These are phyloP conservation scores for Globisporangium carolinianum DNA, from an alignment of 352 stramenopile species.

Conservation along the genomic window DNA sequence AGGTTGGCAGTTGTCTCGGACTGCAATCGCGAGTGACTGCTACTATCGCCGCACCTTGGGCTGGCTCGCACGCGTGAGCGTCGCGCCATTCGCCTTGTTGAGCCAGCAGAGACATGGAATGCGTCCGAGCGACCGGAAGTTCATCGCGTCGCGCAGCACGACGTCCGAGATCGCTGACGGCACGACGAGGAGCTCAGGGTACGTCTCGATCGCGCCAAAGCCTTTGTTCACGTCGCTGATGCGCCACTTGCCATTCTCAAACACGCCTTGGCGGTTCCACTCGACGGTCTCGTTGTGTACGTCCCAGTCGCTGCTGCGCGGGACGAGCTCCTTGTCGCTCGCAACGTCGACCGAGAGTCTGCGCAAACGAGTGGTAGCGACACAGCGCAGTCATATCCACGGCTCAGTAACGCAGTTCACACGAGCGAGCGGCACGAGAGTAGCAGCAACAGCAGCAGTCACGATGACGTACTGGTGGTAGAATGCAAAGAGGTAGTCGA, in stretches of 20 bases:
- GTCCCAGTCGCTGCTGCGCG: conserved; percentile 56
- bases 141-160: conserved; percentile 65
- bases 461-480: conserved; percentile 47
- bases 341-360: conserved; percentile 31
- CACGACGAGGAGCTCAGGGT: conserved; percentile 92
- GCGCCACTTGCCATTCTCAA: conserved; percentile 62
- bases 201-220: conserved; percentile 88
- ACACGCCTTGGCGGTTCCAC: conserved; percentile 67
- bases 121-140: conserved; percentile 64
- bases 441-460: background rate
- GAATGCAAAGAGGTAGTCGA: conserved; percentile 81
- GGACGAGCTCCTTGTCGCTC: conserved; percentile 45
- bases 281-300: conserved; percentile 58
- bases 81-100: conserved; percentile 58
- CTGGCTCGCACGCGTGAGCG: conserved; percentile 71
- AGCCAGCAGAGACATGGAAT: conserved; percentile 74
- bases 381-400: background rate
- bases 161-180: conserved; percentile 86
- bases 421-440: background rate
- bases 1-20: background rate
- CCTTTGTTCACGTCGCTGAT: conserved; percentile 53
- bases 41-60: conserved; percentile 35
- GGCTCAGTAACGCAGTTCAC: background rate
- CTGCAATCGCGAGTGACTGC: no score
- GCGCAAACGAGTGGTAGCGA: background rate